Base-by-base conservation (phyloP, 2,329 filamentous ascomycete genomes). In the Monilinia vaccinii-corymbosi region DNA sequence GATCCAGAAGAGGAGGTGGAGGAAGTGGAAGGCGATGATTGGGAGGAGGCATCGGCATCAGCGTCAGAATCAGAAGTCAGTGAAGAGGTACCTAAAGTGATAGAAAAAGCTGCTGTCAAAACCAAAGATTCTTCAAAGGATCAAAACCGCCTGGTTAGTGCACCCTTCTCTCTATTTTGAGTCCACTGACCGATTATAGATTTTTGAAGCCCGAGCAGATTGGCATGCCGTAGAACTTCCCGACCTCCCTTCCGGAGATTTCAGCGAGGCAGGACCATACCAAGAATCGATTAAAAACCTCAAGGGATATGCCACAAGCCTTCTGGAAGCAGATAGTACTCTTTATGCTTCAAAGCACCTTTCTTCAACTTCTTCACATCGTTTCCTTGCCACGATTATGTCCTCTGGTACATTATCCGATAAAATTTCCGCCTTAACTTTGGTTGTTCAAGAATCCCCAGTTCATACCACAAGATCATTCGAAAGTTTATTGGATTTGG, bases 301-400 rank as follows among this genome's bases (percentile, higher is more conserved):
- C 48, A 84, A 90, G 69, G 76, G 84, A 16, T 85, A 96, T 72
- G 91, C 91, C 4, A 82, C 84, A 63, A 78, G 81, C 11, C 78
- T 97, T 8, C 77, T 97, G 23, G 86, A 95, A 58, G 79, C 84
- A 31, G 94, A 99, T 71, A 88, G 88, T 63, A 79, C 83, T 45
- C 78, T 83, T 50, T 99, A 97, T 75, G 80, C 81, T 59, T 82
- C 84, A 31, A 86, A 81, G 45, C 79, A 90, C 66, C 77, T 88
- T 60, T 84, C 89, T 8, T 84, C 89, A 55, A 91, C 90, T 31
- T 94, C 93, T 2, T 93, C 92, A 45, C 89, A 95, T 74, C 96
- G 92, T 73, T 99, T 99, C 78, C 86, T 97, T 79, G 90, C 92
- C 1, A 96, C 91, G 21, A 97, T 99, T 72, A 97, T 97, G 89